Percentiles rank a stretch among this genome's conserved stretches.
These are phyloP conservation scores for Fusarium nygamai DNA, from an alignment of 2,329 filamentous ascomycete genomes.

Conservation along the genomic window DNA sequence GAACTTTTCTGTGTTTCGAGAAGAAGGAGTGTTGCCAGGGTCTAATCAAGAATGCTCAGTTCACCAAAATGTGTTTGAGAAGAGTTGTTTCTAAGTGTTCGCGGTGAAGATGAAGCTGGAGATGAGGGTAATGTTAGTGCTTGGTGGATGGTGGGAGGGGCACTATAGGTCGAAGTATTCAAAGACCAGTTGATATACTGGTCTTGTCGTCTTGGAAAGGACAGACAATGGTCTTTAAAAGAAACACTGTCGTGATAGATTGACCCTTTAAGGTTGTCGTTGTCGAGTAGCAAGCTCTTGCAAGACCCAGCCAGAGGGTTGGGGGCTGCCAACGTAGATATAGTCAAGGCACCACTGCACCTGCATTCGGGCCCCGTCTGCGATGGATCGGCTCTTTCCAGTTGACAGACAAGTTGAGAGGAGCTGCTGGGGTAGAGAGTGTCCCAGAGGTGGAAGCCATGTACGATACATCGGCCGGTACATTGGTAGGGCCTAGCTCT, in stretches of 20 bases:
- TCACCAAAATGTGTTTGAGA: not conserved
- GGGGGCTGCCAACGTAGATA: conserved; percentile 43
- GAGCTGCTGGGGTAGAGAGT: conserved; percentile 28
- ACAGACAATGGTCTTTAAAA: conserved; percentile 14
- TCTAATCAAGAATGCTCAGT: not conserved
- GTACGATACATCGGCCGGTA: conserved; percentile 33
- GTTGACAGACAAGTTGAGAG: conserved; percentile 34
- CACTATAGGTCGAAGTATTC: conserved; percentile 8
- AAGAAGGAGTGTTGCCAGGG: not conserved
- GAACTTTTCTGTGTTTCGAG: not conserved
- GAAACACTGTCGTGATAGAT: conserved; percentile 14
- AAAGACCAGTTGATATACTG: conserved; percentile 15
- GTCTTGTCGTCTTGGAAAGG: conserved; percentile 11
- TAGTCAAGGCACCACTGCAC: conserved; percentile 43
- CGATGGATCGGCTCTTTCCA: conserved; percentile 40
- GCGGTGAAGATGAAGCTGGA: not conserved
- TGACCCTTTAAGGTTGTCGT: conserved; percentile 17
- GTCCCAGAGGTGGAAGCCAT: conserved; percentile 15
- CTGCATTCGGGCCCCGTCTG: conserved; percentile 42
- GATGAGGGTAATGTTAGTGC: not conserved
- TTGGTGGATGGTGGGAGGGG: not conserved
- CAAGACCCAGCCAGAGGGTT: conserved; percentile 26
- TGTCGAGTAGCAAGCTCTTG: conserved; percentile 37
- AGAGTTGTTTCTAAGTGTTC: conserved; percentile 3
- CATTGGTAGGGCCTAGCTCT: conserved; percentile 29